phyloP scores from a whole-genome alignment of 2,329 filamentous ascomycete genomes.

The Aureobasidium sp. region DNA sequence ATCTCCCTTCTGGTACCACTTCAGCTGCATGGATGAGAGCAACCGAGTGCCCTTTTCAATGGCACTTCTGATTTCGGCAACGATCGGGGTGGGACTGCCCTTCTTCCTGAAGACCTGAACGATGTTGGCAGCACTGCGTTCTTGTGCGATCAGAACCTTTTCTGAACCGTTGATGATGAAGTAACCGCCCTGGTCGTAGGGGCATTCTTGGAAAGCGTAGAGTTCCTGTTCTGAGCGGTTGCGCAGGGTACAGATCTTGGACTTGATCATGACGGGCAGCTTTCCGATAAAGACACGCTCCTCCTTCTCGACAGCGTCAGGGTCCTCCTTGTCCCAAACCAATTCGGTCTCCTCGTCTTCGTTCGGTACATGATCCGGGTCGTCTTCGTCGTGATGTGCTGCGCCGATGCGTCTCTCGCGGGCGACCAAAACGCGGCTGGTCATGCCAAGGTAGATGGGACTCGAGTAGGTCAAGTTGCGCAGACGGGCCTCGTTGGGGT shows the following conservation, averaged over 20 bases:
- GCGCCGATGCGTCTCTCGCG: conserved; percentile 59
- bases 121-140: conserved; percentile 95
- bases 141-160: conserved; percentile 96
- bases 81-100: conserved; percentile 85
- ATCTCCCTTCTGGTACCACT: conserved; percentile 80
- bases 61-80: conserved; percentile 92
- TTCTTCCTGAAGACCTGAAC: conserved; percentile 99
- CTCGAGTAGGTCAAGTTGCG: conserved; percentile 94
- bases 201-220: conserved; percentile 90
- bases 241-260: conserved; percentile 84
- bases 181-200: conserved; percentile 96
- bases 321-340: conserved; percentile 37
- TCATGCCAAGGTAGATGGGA: conserved; percentile 82
- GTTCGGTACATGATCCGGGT: conserved; percentile 40
- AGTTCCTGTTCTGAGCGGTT: conserved; percentile 76
- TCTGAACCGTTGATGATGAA: conserved; percentile 99
- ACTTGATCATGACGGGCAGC: conserved; percentile 96
- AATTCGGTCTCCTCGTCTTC: conserved; percentile 36
- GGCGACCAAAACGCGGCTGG: conserved; percentile 73
- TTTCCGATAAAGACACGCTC: conserved; percentile 87
- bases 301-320: conserved; percentile 35
- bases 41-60: conserved; percentile 92
- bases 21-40: conserved; percentile 86
- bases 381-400: conserved; percentile 57
- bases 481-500: conserved; percentile 89